A percentile compares a stretch with the other conserved stretches of the same genome.
These are phyloP conservation scores for Zymoseptoria tritici DNA, from an alignment of 2,329 filamentous ascomycete species.

Conservation along the genomic window DNA sequence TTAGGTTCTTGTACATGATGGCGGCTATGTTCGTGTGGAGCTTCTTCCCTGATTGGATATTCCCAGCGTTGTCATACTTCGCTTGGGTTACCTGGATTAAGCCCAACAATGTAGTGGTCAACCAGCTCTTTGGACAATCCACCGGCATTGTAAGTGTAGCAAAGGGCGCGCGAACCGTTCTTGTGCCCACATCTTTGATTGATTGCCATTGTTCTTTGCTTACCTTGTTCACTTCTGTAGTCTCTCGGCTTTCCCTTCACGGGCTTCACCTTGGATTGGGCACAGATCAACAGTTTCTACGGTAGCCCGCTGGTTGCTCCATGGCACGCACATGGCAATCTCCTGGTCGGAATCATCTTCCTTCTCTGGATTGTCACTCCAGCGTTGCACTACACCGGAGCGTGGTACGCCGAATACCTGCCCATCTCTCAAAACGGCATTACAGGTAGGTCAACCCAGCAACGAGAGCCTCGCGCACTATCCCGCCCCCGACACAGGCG, in stretches of 20 bases:
- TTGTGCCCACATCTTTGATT: background rate
- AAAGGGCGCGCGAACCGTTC: background rate
- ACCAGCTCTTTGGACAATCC: conserved; percentile 20
- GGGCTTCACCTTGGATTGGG: conserved; percentile 84
- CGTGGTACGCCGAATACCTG: conserved; percentile 76
- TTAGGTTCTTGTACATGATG: conserved; percentile 63
- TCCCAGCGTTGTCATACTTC: conserved; percentile 82
- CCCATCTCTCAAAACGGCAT: conserved; percentile 68
- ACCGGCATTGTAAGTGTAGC: conserved; percentile 12
- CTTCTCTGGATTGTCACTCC: conserved; percentile 19
- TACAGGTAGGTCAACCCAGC: background rate
- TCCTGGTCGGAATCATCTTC: conserved; percentile 16
- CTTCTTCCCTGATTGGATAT: conserved; percentile 69
- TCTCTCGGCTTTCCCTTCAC: conserved; percentile 38
- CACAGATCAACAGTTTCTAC: conserved; percentile 70
- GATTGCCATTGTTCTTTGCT: background rate
- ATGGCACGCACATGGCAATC: conserved; percentile 30
- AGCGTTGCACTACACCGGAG: conserved; percentile 55
- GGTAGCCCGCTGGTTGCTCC: conserved; percentile 52
- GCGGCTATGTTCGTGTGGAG: conserved; percentile 67
- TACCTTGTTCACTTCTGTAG: background rate
- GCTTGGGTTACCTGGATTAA: conserved; percentile 84
- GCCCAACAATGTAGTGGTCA: conserved; percentile 68
- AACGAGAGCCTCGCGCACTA: too few species aligned
- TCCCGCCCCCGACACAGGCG: too few species aligned